phyloP scores from a whole-genome alignment of 495 filamentous ascomycete species.

The Apiosordaria backusii region DNA sequence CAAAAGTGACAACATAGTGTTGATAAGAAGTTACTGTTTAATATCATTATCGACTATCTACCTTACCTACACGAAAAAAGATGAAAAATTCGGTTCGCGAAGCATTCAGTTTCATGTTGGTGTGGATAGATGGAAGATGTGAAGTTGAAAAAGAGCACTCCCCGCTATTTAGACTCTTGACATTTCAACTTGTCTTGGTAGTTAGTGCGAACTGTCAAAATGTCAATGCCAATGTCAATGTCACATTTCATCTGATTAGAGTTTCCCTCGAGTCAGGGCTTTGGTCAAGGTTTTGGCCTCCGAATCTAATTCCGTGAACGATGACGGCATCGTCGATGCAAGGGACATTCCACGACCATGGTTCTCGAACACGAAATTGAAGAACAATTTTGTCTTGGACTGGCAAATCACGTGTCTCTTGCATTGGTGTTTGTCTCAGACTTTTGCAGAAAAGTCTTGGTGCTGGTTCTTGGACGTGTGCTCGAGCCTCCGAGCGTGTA shows the following conservation, averaged over 20 bases:
- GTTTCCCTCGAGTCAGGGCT: not conserved
- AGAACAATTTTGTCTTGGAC: not conserved
- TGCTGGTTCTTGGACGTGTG: not conserved
- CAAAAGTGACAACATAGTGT: not conserved
- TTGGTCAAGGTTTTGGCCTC: not conserved
- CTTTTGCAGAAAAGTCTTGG: not conserved
- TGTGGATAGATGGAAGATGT: not conserved
- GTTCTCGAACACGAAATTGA: not conserved
- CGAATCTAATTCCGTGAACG: not conserved
- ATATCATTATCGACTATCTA: not conserved
- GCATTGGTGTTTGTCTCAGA: not conserved
- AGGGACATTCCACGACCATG: not conserved
- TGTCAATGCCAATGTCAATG: not conserved
- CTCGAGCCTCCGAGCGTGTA: not conserved
- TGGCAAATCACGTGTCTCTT: not conserved
- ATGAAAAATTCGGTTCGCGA: not conserved
- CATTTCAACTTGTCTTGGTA: not conserved
- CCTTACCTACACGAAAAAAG: not conserved
- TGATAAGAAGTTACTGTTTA: not conserved
- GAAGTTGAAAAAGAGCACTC: not conserved
- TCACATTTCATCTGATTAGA: not conserved
- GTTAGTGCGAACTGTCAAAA: not conserved
- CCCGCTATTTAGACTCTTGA: not conserved
- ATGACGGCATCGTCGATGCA: not conserved
- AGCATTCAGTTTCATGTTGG: not conserved